Evolutionary conservation across 441 rosid genomes (phyloP).

Genomic region (Erodium moschatum): DNA sequence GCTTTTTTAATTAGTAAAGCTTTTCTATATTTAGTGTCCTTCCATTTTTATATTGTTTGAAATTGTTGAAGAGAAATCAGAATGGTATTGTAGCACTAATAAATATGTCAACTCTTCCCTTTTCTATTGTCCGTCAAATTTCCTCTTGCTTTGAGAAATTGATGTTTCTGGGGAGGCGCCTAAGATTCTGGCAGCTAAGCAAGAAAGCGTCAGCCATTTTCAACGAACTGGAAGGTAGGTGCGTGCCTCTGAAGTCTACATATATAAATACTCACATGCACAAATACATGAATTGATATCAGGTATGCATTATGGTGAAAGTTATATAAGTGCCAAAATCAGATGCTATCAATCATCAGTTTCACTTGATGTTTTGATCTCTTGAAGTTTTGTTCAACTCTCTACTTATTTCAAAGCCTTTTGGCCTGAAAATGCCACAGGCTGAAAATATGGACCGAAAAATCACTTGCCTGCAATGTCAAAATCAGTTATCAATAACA

Average conservation of each 20-base stretch:
- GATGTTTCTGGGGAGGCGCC: background rate
- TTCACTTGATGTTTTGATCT: background rate
- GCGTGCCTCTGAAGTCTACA: background rate
- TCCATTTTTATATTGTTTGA: slow-evolving; percentile 1
- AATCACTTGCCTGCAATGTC: slow-evolving; percentile 15
- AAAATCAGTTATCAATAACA: slow-evolving; percentile 11
- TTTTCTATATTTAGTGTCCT: background rate
- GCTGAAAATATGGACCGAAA: background rate
- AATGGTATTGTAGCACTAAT: background rate
- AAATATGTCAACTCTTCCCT: background rate
- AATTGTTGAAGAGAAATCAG: background rate
- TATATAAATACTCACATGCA: background rate
- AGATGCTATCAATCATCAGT: background rate
- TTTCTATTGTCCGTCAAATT: background rate
- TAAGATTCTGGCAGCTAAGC: slow-evolving; percentile 7
- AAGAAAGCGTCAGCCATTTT: background rate
- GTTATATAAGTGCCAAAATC: background rate
- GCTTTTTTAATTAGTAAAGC: background rate
- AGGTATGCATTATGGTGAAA: background rate
- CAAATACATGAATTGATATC: background rate
- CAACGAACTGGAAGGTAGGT: background rate
- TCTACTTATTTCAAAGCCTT: background rate
- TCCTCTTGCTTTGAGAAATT: background rate
- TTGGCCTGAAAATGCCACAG: background rate
- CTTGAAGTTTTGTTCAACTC: background rate